phyloP scores from a whole-genome alignment of 371 early-diverging fungal genomes.

The Actinomucor elegans region DNA sequence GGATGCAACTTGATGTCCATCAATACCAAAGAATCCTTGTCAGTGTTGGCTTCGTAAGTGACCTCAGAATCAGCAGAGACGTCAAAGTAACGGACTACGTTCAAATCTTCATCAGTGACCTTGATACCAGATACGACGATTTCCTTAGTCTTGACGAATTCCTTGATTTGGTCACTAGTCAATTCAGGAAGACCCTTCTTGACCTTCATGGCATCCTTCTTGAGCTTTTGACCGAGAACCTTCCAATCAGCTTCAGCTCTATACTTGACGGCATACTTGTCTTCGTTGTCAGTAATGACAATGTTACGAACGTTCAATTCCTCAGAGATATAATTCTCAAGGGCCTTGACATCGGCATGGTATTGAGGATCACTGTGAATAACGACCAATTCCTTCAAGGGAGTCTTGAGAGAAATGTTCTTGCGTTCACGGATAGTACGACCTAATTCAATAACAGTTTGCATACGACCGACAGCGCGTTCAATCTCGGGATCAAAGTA shows the following conservation, averaged over 20 bases:
- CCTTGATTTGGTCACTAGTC: constrained; percentile 79
- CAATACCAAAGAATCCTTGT: constrained; percentile 88
- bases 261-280: constrained; percentile 91
- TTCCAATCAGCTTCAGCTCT: constrained; percentile 89
- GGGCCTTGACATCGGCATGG: constrained; percentile 80
- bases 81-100: constrained; percentile 81
- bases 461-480: constrained; percentile 94
- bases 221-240: constrained; percentile 85
- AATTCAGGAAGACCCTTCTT: constrained; percentile 84
- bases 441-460: constrained; percentile 96
- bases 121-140: constrained; percentile 82
- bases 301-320: constrained; percentile 92
- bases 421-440: constrained; percentile 95
- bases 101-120: constrained; percentile 81
- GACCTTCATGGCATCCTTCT: constrained; percentile 88
- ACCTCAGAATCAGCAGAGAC: constrained; percentile 47
- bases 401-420: constrained; percentile 96
- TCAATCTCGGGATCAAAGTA: constrained; percentile 96
- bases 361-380: constrained; percentile 88
- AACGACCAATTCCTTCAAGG: constrained; percentile 92
- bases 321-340: constrained; percentile 89
- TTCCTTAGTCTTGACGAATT: constrained; percentile 67
- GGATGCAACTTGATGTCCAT: constrained; percentile 85
- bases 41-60: constrained; percentile 75
- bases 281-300: constrained; percentile 88